Conservation (phyloP, 495 filamentous ascomycete species). For the Pseudoneurospora amorphoporcata region DNA sequence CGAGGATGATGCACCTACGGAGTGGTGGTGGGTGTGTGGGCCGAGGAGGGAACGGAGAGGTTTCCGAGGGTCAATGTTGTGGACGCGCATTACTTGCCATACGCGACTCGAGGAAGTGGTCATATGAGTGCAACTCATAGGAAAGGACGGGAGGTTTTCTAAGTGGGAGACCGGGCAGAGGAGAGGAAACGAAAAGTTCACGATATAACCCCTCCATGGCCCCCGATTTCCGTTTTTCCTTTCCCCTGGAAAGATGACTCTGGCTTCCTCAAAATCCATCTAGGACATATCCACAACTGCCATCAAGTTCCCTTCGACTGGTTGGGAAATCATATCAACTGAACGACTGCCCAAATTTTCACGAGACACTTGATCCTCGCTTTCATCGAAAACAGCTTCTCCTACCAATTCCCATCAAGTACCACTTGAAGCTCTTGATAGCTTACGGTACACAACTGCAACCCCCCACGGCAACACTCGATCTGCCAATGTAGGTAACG, state of each 20-base stretch:
- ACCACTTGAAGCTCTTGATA: not conserved
- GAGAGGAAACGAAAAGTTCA: not conserved
- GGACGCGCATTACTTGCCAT: not conserved
- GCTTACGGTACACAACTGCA: not conserved
- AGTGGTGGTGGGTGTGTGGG: not conserved
- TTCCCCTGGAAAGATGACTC: not conserved
- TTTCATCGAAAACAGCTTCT: not conserved
- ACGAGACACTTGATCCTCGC: not conserved
- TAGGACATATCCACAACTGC: not conserved
- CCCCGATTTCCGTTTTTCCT: not conserved
- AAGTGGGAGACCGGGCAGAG: not conserved
- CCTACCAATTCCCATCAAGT: not conserved
- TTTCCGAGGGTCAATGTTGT: not conserved
- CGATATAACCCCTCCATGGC: not conserved
- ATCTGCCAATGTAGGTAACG: not conserved
- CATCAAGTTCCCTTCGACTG: not conserved
- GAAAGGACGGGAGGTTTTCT: not conserved
- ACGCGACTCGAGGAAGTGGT: not conserved
- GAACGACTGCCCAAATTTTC: not conserved
- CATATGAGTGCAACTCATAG: not conserved
- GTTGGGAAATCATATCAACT: not conserved
- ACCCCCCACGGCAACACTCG: not conserved
- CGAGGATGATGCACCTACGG: not conserved
- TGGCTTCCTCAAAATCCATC: not conserved
- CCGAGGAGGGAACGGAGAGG: not conserved